phyloP scores from a whole-genome alignment of 1,284 basidiomycete genomes.

The Papiliotrema terrestris region DNA sequence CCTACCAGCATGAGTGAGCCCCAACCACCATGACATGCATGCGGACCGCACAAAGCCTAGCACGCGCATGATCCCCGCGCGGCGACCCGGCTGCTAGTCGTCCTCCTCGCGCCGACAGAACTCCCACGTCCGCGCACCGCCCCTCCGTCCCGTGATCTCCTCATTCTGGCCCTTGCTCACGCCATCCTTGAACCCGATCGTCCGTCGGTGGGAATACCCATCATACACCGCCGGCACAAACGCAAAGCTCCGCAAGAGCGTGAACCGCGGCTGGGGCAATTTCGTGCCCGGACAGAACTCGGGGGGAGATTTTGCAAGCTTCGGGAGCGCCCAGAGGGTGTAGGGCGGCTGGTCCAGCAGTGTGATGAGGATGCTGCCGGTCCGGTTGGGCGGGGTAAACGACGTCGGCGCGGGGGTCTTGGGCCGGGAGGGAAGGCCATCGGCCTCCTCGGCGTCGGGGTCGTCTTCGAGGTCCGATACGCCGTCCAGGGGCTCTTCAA shows the following conservation, averaged over 20 bases:
- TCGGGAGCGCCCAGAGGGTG: slow-evolving; percentile 77
- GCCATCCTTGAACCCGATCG: slow-evolving; percentile 64
- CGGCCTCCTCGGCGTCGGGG: slow-evolving; percentile 34
- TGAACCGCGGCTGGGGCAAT: slow-evolving; percentile 62
- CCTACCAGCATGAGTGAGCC: no score
- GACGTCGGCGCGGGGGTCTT: slow-evolving; percentile 3
- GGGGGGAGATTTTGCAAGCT: slow-evolving; percentile 63
- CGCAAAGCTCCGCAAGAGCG: slow-evolving; percentile 72
- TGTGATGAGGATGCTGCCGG: slow-evolving; percentile 73
- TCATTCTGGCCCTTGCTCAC: slow-evolving; percentile 42
- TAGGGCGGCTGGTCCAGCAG: slow-evolving; percentile 85
- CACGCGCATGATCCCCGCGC: no score
- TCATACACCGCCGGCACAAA: slow-evolving; percentile 72
- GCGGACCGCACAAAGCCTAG: no score
- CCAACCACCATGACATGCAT: no score
- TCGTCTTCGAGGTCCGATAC: slow-evolving; percentile 48
- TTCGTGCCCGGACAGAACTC: slow-evolving; percentile 22
- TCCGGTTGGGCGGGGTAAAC: slow-evolving; percentile 42
- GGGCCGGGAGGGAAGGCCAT: slow-evolving; percentile 16
- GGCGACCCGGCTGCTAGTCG: neutral
- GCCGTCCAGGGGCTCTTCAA: slow-evolving; percentile 13
- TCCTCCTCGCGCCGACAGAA: slow-evolving; percentile 18
- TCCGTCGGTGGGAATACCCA: slow-evolving; percentile 88
- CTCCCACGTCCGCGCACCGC: slow-evolving; percentile 45
- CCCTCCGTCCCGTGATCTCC: slow-evolving; percentile 44